These are phyloP conservation scores for Spirogloea muscicola DNA, from an alignment of 139 green algal species.

Conservation along the genomic window DNA sequence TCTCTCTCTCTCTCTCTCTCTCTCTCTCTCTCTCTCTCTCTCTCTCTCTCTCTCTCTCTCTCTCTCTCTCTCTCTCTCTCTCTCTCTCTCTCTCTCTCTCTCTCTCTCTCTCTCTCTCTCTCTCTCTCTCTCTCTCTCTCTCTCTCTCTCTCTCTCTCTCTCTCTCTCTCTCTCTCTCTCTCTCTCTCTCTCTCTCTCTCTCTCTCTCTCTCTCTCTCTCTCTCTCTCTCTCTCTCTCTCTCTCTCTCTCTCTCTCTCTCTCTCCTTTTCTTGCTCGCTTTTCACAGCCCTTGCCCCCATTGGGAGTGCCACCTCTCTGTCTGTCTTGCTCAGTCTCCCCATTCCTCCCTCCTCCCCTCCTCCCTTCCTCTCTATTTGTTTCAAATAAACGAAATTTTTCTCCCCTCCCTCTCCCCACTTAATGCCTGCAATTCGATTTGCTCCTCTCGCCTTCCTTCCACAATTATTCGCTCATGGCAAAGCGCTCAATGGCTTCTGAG, in stretches of 20 bases:
- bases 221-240: background rate
- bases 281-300: too few species aligned
- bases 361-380: background rate
- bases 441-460: background rate
- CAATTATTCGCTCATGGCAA: background rate
- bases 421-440: background rate
- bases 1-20: constrained; percentile 8
- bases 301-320: too few species aligned
- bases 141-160: constrained; percentile 8
- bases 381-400: too few species aligned
- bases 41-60: too few species aligned
- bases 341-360: background rate
- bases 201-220: background rate
- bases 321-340: background rate
- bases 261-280: background rate
- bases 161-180: constrained; percentile 8
- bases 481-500: background rate
- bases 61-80: too few species aligned
- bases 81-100: too few species aligned
- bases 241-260: background rate
- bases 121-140: constrained; percentile 8
- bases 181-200: constrained; percentile 5
- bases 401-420: background rate
- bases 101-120: too few species aligned
- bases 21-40: too few species aligned